Evolutionary conservation across 1,139 yeast species (phyloP).

Genomic region (Lodderomyces oxycetoniae): DNA sequence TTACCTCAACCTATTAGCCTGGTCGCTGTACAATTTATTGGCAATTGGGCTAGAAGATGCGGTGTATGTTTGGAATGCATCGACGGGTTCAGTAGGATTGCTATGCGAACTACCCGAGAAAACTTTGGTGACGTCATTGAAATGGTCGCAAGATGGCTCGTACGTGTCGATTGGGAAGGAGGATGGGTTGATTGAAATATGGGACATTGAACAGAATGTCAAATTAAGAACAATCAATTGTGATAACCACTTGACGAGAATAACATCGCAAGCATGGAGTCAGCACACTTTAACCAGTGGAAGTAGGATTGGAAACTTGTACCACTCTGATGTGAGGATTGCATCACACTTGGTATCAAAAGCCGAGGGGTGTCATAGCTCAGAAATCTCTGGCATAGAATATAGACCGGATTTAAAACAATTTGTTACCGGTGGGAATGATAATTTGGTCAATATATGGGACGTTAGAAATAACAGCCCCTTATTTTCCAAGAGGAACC

Average conservation of each 20-base stretch:
- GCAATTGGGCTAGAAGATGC: conserved; percentile 87
- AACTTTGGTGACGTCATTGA: conserved; percentile 62
- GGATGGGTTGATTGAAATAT: conserved; percentile 82
- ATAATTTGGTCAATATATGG: conserved; percentile 91
- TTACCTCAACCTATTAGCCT: conserved; percentile 77
- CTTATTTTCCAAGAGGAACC: conserved; percentile 69
- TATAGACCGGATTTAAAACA: conserved; percentile 84
- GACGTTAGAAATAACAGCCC: conserved; percentile 67
- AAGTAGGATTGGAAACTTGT: conserved; percentile 74
- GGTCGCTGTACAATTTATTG: conserved; percentile 80
- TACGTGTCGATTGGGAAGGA: conserved; percentile 81
- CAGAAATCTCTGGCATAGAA: conserved; percentile 90
- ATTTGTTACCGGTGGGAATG: conserved; percentile 92
- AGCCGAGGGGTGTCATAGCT: conserved; percentile 54
- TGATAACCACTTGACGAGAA: conserved; percentile 56
- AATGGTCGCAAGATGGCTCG: conserved; percentile 91
- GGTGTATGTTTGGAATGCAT: conserved; percentile 92
- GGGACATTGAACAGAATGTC: conserved; percentile 83
- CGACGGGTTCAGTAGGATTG: conserved; percentile 71
- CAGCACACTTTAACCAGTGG: conserved; percentile 81
- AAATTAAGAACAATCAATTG: conserved; percentile 77
- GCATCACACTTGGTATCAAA: conserved; percentile 69
- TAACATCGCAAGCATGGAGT: conserved; percentile 85
- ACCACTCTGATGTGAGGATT: conserved; percentile 89
- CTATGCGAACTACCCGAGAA: conserved; percentile 56